Conservation (phyloP, 805 yeast genomes). For the Candida wancherniae region DNA sequence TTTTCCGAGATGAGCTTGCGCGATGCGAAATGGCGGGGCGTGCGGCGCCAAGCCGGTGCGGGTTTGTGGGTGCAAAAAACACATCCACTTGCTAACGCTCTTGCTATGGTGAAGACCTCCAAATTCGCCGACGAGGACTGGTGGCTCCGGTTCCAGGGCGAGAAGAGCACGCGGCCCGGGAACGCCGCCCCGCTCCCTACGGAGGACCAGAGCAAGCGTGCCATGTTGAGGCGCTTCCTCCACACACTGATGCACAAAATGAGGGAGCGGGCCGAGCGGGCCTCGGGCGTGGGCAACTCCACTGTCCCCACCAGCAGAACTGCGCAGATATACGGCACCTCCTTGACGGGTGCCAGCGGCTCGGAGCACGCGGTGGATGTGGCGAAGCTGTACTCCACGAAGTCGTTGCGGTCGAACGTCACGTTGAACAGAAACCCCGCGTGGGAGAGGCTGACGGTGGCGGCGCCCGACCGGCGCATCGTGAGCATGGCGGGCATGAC, state of each 20-base stretch:
- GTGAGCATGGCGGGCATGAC: constrained; percentile 40
- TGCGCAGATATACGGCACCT: constrained; percentile 1
- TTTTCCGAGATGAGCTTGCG: too few relatives aligned
- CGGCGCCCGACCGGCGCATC: constrained; percentile 12
- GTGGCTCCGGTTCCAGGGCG: constrained; percentile 10
- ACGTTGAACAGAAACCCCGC: constrained; percentile 4
- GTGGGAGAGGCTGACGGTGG: constrained; percentile 3
- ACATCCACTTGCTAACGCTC: constrained; percentile 9
- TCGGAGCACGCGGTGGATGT: constrained; percentile 3
- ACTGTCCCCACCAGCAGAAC: too few relatives aligned
- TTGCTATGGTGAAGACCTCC: constrained; percentile 14
- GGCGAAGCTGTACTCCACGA: constrained; percentile 4
- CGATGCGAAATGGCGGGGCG: too few relatives aligned
- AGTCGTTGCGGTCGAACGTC: constrained; percentile 6
- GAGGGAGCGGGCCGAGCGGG: constrained; percentile 6
- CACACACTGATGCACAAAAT: constrained; percentile 12
- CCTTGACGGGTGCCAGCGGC: too few relatives aligned
- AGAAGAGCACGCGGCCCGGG: constrained; percentile 1
- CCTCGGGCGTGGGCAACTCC: too few relatives aligned
- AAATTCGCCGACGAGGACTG: constrained; percentile 9
- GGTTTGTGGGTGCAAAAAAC: constrained; percentile 8
- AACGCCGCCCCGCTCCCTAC: too few relatives aligned
- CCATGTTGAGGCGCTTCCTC: constrained; percentile 11
- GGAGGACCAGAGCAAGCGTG: constrained; percentile 10
- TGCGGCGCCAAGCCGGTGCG: background rate